phyloP scores from a whole-genome alignment of 2,329 filamentous ascomycete species.

The Tolypocladium pustulatum region DNA sequence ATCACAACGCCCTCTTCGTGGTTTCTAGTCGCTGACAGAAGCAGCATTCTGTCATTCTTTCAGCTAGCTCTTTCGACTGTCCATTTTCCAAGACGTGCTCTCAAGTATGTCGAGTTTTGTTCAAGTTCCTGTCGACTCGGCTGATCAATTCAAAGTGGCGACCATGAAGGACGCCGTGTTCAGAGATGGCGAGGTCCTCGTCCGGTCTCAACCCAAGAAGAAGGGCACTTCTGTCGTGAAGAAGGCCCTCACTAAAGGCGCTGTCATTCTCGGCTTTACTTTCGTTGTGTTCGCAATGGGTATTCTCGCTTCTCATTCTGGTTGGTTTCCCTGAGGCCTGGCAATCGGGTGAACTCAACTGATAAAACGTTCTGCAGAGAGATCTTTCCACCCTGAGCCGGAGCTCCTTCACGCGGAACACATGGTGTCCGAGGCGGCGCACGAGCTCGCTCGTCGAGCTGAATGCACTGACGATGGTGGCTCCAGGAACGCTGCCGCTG shows the following conservation, averaged over 20 bases:
- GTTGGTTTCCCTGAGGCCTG: neutral
- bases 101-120: neutral
- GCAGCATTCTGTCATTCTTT: neutral
- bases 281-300: constrained; percentile 17
- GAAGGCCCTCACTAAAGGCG: constrained; percentile 6
- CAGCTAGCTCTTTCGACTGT: neutral
- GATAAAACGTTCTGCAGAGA: neutral
- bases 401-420: constrained; percentile 10
- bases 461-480: constrained; percentile 9
- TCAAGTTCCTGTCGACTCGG: neutral
- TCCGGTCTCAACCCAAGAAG: neutral
- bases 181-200: constrained; percentile 4
- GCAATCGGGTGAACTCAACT: neutral
- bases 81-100: constrained; percentile 8
- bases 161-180: constrained; percentile 16
- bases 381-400: neutral
- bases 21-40: neutral
- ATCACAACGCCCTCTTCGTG: neutral
- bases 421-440: constrained; percentile 8
- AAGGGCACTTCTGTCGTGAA: constrained; percentile 2
- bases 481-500: constrained; percentile 2
- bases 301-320: constrained; percentile 14
- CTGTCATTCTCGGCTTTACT: constrained; percentile 7
- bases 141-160: constrained; percentile 15
- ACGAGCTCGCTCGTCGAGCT: constrained; percentile 11